Percentiles rank a stretch among this genome's conserved stretches.
Conservation (phyloP, 73 alveolate species). For the Tetrahymena thermophila region DNA sequence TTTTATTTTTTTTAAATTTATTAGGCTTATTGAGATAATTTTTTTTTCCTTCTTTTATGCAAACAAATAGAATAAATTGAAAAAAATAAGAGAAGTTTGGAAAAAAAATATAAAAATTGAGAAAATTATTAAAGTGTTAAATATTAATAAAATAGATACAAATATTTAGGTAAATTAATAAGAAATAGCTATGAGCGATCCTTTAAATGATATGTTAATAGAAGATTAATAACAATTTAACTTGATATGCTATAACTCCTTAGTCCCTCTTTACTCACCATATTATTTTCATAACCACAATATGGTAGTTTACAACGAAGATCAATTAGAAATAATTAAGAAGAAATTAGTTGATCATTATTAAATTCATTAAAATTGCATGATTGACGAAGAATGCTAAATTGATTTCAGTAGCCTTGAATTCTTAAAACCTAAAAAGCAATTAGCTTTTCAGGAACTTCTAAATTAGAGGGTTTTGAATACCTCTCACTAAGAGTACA, state of each 20-base stretch:
- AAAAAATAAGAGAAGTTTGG: too few relatives aligned
- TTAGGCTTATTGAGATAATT: neutral
- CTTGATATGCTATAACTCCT: neutral
- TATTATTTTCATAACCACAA: neutral
- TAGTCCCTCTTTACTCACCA: neutral
- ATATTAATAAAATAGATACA: neutral
- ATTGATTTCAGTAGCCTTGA: neutral
- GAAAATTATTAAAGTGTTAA: neutral
- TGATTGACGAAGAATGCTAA: neutral
- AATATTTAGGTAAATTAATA: neutral
- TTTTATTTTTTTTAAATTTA: too few relatives aligned
- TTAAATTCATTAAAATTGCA: neutral
- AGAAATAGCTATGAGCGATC: neutral
- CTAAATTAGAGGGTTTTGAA: neutral
- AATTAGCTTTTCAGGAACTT: neutral
- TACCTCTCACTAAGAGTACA: neutral
- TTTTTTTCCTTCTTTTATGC: neutral
- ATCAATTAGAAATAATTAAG: neutral
- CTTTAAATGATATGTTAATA: neutral
- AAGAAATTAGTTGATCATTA: neutral
- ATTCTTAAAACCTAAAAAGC: neutral
- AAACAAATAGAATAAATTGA: neutral
- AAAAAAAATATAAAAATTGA: neutral
- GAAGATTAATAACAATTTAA: neutral
- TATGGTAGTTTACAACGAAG: neutral